These are phyloP conservation scores for Arachis monticola DNA, from an alignment of 331 rosid genomes.

Conservation along the genomic window DNA sequence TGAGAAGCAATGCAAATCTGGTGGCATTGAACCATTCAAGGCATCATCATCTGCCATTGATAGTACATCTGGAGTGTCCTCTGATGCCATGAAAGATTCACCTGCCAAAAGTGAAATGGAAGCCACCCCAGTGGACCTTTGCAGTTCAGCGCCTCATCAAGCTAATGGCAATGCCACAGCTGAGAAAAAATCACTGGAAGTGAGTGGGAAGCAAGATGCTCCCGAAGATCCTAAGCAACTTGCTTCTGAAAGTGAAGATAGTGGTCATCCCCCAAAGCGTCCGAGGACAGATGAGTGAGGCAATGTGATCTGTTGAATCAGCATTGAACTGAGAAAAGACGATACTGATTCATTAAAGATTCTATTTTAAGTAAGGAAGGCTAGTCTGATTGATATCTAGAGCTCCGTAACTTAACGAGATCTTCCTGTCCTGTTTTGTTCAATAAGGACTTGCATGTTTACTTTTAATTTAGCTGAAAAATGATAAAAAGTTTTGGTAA, in stretches of 20 bases:
- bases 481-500: slow-evolving; percentile 53
- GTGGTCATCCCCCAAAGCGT: slow-evolving; percentile 64
- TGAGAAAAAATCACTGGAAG: slow-evolving; percentile 42
- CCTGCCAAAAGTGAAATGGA: slow-evolving; percentile 57
- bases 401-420: slow-evolving; percentile 33
- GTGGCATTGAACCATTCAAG: slow-evolving; percentile 59
- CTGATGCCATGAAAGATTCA: slow-evolving; percentile 55
- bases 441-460: slow-evolving; percentile 36
- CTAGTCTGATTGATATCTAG: slow-evolving; percentile 38
- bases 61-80: slow-evolving; percentile 50
- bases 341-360: slow-evolving; percentile 43
- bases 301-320: slow-evolving; percentile 46
- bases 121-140: slow-evolving; percentile 51
- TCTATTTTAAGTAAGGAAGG: slow-evolving; percentile 43
- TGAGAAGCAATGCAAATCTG: slow-evolving; percentile 91
- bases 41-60: slow-evolving; percentile 58
- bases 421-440: slow-evolving; percentile 26
- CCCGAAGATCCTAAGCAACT: slow-evolving; percentile 49
- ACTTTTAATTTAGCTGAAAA: slow-evolving; percentile 31
- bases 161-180: slow-evolving; percentile 39
- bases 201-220: slow-evolving; percentile 47
- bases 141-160: slow-evolving; percentile 44
- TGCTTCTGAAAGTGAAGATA: slow-evolving; percentile 39
- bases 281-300: slow-evolving; percentile 59
- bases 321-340: slow-evolving; percentile 50